A percentile compares a stretch with the other conserved stretches of the same genome.
These are phyloP conservation scores for Penicillium fimorum DNA, from an alignment of 495 filamentous ascomycete species.

Conservation along the genomic window DNA sequence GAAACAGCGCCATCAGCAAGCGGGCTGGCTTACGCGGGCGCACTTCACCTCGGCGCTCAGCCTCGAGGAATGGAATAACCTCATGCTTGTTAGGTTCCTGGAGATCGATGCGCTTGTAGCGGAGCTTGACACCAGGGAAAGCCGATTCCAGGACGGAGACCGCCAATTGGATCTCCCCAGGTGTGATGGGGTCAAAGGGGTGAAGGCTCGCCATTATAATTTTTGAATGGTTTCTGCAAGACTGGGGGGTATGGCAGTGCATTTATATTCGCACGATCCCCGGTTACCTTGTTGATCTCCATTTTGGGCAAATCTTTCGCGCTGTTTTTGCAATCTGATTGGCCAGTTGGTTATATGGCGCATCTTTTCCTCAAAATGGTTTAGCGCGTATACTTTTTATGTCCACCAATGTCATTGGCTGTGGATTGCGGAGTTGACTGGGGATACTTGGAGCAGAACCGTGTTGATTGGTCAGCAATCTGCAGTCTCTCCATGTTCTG, in stretches of 20 bases:
- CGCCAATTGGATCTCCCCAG: slow-evolving; percentile 43
- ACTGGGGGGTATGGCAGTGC: neutral
- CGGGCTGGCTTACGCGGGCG: slow-evolving; percentile 38
- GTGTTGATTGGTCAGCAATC: neutral
- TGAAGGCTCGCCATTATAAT: slow-evolving; percentile 33
- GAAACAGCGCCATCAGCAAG: slow-evolving; percentile 41
- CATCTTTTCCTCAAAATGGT: slow-evolving; percentile 18
- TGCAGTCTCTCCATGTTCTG: neutral
- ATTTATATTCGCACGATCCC: neutral
- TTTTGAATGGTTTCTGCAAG: neutral
- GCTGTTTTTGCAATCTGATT: slow-evolving; percentile 11
- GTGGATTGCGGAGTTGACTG: neutral
- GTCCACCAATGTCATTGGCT: neutral
- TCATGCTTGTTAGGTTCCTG: slow-evolving; percentile 45
- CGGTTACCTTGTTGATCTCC: neutral
- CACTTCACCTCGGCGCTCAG: slow-evolving; percentile 35
- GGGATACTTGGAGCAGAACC: neutral
- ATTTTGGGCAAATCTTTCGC: slow-evolving; percentile 27
- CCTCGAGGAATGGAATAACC: slow-evolving; percentile 43
- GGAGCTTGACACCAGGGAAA: slow-evolving; percentile 40
- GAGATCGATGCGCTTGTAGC: slow-evolving; percentile 47
- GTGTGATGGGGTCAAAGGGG: slow-evolving; percentile 45
- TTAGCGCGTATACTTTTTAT: slow-evolving; percentile 16
- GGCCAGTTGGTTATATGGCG: slow-evolving; percentile 15
- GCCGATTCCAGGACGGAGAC: slow-evolving; percentile 39